Evolutionary conservation across 495 filamentous ascomycete genomes (phyloP).

Genomic region (Annulohypoxylon bovei): DNA sequence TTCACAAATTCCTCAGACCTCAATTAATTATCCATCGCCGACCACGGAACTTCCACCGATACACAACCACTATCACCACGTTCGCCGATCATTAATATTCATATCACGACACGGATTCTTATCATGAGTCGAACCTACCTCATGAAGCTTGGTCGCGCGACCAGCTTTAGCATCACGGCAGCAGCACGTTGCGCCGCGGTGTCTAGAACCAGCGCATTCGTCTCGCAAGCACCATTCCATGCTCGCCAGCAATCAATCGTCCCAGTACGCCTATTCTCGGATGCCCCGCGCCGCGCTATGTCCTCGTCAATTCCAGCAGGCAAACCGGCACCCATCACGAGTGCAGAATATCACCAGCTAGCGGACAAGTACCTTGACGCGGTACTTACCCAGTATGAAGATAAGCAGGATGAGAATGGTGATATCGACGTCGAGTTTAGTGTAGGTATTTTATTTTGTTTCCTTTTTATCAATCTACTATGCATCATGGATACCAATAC

Average conservation of each 20-base stretch:
- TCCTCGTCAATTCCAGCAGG: slow-evolving; percentile 28
- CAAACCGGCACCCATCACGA: slow-evolving; percentile 48
- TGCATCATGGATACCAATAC: neutral
- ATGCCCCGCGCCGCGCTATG: slow-evolving; percentile 38
- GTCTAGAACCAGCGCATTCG: neutral
- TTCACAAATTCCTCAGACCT: neutral
- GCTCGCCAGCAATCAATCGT: neutral
- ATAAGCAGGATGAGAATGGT: slow-evolving; percentile 67
- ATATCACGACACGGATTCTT: neutral
- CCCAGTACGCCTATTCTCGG: slow-evolving; percentile 18
- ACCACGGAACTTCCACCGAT: neutral
- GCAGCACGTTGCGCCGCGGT: slow-evolving; percentile 19
- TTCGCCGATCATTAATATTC: neutral
- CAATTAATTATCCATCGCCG: neutral
- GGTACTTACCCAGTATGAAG: slow-evolving; percentile 72
- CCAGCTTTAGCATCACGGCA: slow-evolving; percentile 23
- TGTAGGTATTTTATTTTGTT: slow-evolving; percentile 51
- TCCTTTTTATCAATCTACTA: neutral
- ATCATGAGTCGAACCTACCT: slow-evolving; percentile 46
- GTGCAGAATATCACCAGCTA: slow-evolving; percentile 57
- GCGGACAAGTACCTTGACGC: slow-evolving; percentile 64
- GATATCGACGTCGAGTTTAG: slow-evolving; percentile 74
- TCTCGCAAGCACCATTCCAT: neutral
- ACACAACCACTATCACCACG: neutral
- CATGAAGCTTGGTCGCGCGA: slow-evolving; percentile 39